Conservation (phyloP, 176 grass and related monocot species). For the Carex parvula region DNA sequence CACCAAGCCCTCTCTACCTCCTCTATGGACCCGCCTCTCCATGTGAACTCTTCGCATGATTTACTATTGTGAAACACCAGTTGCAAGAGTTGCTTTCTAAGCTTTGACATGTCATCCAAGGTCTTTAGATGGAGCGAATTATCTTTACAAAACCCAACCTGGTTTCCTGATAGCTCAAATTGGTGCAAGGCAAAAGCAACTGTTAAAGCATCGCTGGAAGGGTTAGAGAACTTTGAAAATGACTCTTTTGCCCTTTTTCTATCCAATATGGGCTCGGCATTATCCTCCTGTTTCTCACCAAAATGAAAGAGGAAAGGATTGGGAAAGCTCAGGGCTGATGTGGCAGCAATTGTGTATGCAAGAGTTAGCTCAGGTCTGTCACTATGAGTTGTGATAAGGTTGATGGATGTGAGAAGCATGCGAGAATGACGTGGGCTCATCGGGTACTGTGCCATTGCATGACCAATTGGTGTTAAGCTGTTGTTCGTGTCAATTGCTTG, state of each 20-base stretch:
- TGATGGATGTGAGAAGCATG: constrained; percentile 78
- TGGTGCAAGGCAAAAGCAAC: constrained; percentile 65
- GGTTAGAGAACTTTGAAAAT: constrained; percentile 54
- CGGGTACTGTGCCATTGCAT: constrained; percentile 83
- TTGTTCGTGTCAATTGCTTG: constrained; percentile 62
- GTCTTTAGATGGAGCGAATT: constrained; percentile 90
- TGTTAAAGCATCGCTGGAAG: constrained; percentile 87
- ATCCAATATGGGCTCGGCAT: constrained; percentile 28
- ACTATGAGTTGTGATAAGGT: constrained; percentile 55
- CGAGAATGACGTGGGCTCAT: constrained; percentile 91
- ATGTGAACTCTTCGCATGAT: constrained; percentile 65
- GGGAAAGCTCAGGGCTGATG: constrained; percentile 78
- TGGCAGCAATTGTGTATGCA: constrained; percentile 65
- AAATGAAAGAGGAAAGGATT: constrained; percentile 75
- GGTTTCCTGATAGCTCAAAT: constrained; percentile 67
- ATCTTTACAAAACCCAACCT: constrained; percentile 64
- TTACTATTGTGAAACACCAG: constrained; percentile 81
- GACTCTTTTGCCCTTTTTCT: constrained; percentile 69
- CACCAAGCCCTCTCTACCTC: constrained; percentile 80
- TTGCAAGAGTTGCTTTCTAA: constrained; percentile 84
- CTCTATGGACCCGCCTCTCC: constrained; percentile 51
- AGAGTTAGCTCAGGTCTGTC: constrained; percentile 57
- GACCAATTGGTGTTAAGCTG: constrained; percentile 69
- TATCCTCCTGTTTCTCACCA: constrained; percentile 36
- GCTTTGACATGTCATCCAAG: constrained; percentile 97